A percentile compares a stretch with the other conserved stretches of the same genome.
Conservation (phyloP, 2,329 filamentous ascomycete species). For the Clathrospora elynae region DNA sequence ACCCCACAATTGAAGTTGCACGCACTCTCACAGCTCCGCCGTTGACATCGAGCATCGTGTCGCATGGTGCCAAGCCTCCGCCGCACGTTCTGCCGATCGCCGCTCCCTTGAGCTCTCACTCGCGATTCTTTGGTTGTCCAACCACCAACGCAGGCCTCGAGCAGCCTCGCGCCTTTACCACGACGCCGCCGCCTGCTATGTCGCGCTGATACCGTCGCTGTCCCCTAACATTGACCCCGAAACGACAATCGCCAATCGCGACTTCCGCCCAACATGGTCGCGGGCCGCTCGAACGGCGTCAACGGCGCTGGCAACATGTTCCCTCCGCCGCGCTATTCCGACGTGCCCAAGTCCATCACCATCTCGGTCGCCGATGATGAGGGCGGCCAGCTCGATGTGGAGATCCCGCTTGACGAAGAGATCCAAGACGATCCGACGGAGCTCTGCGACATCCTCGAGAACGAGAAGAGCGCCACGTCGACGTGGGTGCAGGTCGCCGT, state of each 20-base stretch:
- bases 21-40: too few relatives aligned
- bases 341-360: slow-evolving; percentile 67
- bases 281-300: slow-evolving; percentile 58
- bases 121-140: slow-evolving; percentile 24
- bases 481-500: slow-evolving; percentile 99
- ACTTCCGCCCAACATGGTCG: slow-evolving; percentile 53
- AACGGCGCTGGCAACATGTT: slow-evolving; percentile 52
- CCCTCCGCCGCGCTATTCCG: slow-evolving; percentile 59
- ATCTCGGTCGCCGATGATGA: slow-evolving; percentile 66
- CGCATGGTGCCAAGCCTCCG: slow-evolving; percentile 20
- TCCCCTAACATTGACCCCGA: slow-evolving; percentile 3
- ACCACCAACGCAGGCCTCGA: slow-evolving; percentile 24
- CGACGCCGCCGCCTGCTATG: slow-evolving; percentile 22
- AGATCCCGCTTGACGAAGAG: slow-evolving; percentile 83
- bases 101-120: slow-evolving; percentile 18
- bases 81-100: slow-evolving; percentile 22
- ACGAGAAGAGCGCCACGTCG: slow-evolving; percentile 85
- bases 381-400: slow-evolving; percentile 74
- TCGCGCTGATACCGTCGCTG: slow-evolving; percentile 22
- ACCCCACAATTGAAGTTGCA: too few relatives aligned
- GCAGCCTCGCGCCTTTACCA: slow-evolving; percentile 19
- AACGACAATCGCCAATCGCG: slow-evolving; percentile 11
- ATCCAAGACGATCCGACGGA: slow-evolving; percentile 93
- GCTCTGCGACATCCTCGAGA: slow-evolving; percentile 91
- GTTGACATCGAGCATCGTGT: too few relatives aligned